Evolutionary conservation across 2,329 filamentous ascomycete genomes (phyloP).

Genomic region (Chaetomium strumarium): DNA sequence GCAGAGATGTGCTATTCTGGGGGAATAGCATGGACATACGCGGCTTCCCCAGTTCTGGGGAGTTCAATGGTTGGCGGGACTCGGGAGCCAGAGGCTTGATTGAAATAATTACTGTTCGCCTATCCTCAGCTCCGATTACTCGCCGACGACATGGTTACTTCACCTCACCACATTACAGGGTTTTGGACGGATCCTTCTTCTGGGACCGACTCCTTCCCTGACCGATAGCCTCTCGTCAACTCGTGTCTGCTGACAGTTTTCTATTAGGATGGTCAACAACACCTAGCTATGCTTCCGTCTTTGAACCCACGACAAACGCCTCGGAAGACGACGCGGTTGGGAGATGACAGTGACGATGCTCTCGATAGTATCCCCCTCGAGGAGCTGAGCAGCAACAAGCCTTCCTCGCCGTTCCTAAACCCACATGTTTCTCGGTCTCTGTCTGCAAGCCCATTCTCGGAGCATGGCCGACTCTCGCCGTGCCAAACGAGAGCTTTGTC

Average conservation of each 20-base stretch:
- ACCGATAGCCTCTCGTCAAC: not conserved
- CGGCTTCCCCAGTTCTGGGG: too few relatives aligned
- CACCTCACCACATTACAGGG: too few relatives aligned
- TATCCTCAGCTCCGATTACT: too few relatives aligned
- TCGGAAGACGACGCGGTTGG: slow-evolving; percentile 20
- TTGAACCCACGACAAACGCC: slow-evolving; percentile 24
- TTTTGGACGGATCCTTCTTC: not conserved
- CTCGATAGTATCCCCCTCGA: slow-evolving; percentile 25
- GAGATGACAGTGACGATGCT: slow-evolving; percentile 24
- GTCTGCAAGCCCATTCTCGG: slow-evolving; percentile 39
- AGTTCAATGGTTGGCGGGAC: too few relatives aligned
- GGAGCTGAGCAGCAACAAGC: slow-evolving; percentile 23
- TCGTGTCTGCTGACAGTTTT: not conserved
- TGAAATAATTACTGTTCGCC: too few relatives aligned
- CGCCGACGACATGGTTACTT: too few relatives aligned
- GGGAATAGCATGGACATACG: too few relatives aligned
- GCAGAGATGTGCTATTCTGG: too few relatives aligned
- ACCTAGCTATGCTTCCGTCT: slow-evolving; percentile 21
- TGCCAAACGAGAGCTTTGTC: slow-evolving; percentile 12
- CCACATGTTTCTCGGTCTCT: slow-evolving; percentile 32
- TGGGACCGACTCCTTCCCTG: not conserved
- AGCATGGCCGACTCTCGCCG: slow-evolving; percentile 26
- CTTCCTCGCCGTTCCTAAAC: slow-evolving; percentile 26
- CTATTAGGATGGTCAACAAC: not conserved
- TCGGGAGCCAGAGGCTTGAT: too few relatives aligned